Evolutionary conservation across 306 rosid genomes (phyloP), one percentile per base, ranked within the genome.

Genomic region (Cucurbita ficifolia): DNA sequence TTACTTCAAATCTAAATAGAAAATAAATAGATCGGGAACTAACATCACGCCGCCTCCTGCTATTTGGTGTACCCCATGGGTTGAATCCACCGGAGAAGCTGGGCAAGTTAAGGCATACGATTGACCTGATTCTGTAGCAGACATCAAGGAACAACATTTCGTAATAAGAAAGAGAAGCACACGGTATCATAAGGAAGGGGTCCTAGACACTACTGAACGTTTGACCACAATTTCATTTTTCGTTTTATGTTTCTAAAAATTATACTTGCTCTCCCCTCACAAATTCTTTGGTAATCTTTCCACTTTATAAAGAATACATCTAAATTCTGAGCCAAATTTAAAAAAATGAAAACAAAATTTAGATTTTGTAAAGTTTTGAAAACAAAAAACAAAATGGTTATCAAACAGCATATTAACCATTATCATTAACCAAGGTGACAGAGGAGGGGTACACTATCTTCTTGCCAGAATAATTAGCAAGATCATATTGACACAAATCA

Each of bases 51-150:
- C 3, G 72, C 75, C 81, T 90, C 79, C 40, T 83, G 40, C 21
- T 76, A 80, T 70, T 79, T 2, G 99, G 99, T 53, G 85, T 85
- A 42, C 99, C 99, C 99, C 99, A 94, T 53, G 99, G 97, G 78
- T 88, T 88, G 36, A 91, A 75, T 80, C 99, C 99, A 59, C 99
- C 97, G 76, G 99, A 94, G 86, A 94, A 94, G 86, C 99, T 94
- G 67, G 97, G 99, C 86, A 94, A 84, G 86, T 94, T 91, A 69
- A 94, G 95, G 84, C 97, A 91, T 65, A 94, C 75, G 73, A 94
- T 86, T 73, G 99, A 91, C 88, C 94, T 79, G 73, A 91, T 94
- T 82, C 99, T 94, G 95, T 43, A 70, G 59, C 50, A 75, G 10
- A 68, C 19, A 68, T 46, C 7, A 22, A 17, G 50, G 18, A 10